phyloP scores from a whole-genome alignment of 148 eudicot species.

The Dianthus caryophyllus region DNA sequence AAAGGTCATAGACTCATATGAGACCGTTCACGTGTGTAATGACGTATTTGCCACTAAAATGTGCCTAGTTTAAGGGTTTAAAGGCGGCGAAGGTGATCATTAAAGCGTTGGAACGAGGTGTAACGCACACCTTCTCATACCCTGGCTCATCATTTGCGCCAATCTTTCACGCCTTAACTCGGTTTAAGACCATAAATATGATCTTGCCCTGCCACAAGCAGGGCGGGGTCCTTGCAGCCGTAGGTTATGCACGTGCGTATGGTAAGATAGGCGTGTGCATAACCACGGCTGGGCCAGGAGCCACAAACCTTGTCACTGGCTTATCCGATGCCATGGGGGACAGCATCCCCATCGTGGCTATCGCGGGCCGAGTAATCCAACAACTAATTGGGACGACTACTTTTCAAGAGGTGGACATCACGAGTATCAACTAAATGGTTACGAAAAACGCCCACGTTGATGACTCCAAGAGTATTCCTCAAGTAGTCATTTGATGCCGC shows the following conservation, averaged over 20 bases:
- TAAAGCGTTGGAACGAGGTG: neutral
- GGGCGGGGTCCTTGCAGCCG: neutral
- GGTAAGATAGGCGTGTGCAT: neutral
- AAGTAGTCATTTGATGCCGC: no score
- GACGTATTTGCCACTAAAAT: no score
- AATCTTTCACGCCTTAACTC: neutral
- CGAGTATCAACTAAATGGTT: no score
- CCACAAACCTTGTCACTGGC: constrained; percentile 9
- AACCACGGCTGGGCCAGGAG: constrained; percentile 1
- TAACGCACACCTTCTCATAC: neutral
- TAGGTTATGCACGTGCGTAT: constrained; percentile 5
- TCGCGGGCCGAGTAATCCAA: no score
- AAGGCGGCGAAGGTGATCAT: neutral
- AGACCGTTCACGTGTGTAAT: no score
- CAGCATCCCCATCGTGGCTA: no score
- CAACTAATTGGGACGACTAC: no score
- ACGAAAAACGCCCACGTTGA: no score
- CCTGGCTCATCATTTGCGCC: neutral
- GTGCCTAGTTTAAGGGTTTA: no score
- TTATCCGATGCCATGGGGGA: constrained; percentile 3
- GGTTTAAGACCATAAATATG: neutral
- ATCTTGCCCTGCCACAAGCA: constrained; percentile 2
- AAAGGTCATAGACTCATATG: no score
- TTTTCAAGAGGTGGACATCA: no score
- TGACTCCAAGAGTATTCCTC: no score